Conservation (phyloP, 2,329 filamentous ascomycete genomes). For the Fusarium equiseti region DNA sequence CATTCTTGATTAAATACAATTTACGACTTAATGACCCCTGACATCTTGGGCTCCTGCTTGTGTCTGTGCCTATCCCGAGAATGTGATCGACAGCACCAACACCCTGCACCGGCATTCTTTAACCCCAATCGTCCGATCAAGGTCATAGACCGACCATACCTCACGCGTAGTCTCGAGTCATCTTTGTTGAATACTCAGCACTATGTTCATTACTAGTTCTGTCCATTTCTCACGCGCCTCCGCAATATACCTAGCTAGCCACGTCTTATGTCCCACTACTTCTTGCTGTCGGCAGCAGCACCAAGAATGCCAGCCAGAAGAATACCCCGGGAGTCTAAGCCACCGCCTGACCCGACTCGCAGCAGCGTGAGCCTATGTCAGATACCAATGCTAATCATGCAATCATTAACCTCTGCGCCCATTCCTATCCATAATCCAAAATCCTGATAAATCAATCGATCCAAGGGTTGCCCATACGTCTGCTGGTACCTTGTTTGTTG, state of each 20-base stretch:
- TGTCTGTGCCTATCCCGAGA: conserved; percentile 11
- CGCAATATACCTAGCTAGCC: conserved; percentile 40
- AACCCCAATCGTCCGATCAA: not conserved
- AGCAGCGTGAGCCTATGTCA: conserved; percentile 47
- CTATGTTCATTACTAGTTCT: conserved; percentile 51
- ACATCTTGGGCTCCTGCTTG: not conserved
- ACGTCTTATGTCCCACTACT: conserved; percentile 25
- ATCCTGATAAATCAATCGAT: conserved; percentile 32
- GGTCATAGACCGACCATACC: conserved; percentile 14
- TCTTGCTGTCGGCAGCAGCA: conserved; percentile 21
- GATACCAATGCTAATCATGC: conserved; percentile 55
- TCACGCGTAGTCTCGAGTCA: not conserved
- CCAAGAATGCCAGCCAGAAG: conserved; percentile 31
- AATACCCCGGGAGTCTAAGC: conserved; percentile 18
- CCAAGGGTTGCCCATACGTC: conserved; percentile 22
- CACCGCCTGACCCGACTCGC: conserved; percentile 27
- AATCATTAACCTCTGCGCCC: conserved; percentile 52
- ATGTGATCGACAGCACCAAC: conserved; percentile 17
- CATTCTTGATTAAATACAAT: conserved; percentile 32
- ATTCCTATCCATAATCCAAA: conserved; percentile 40
- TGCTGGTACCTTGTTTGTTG: conserved; percentile 19
- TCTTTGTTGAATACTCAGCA: conserved; percentile 28
- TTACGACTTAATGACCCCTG: conserved; percentile 37
- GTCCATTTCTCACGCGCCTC: conserved; percentile 42
- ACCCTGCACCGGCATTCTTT: conserved; percentile 3